These are phyloP conservation scores for Cladosporium sphaerospermum DNA, from an alignment of 2,329 filamentous ascomycete genomes.

Conservation along the genomic window DNA sequence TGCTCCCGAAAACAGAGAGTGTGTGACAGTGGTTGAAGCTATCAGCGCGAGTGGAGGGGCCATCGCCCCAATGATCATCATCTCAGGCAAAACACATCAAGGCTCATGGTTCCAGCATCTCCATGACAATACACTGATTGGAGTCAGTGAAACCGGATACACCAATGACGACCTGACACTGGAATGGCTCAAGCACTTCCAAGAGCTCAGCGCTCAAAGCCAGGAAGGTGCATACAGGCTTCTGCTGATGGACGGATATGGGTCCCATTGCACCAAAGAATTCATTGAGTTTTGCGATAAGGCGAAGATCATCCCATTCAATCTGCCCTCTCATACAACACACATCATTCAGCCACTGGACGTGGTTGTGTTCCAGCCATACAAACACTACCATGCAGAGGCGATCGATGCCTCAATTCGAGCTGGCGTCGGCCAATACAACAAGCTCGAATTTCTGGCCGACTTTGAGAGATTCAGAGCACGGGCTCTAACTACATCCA, in stretches of 20 bases:
- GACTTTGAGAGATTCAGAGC: neutral
- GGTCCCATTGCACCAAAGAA: conserved; percentile 9
- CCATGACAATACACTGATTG: neutral
- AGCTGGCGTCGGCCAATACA: conserved; percentile 12
- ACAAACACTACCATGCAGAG: conserved; percentile 17
- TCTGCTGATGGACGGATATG: conserved; percentile 11
- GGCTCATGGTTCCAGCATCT: neutral
- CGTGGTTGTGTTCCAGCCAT: conserved; percentile 17
- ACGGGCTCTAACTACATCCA: conserved; percentile 9
- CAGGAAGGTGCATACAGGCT: neutral
- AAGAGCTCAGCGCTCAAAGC: neutral
- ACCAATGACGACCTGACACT: conserved; percentile 11
- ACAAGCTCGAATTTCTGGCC: conserved; percentile 9
- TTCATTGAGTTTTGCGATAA: conserved; percentile 11
- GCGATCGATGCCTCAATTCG: conserved; percentile 13
- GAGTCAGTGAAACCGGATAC: conserved; percentile 6
- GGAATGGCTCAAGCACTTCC: conserved; percentile 13
- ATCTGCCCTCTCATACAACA: conserved; percentile 10
- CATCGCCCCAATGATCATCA: neutral
- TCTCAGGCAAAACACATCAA: neutral
- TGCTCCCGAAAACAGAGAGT: neutral
- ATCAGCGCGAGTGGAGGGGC: neutral
- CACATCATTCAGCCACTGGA: conserved; percentile 12
- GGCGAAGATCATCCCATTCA: conserved; percentile 9
- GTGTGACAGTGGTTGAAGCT: neutral